These are phyloP conservation scores for Suillus alpinus DNA, from an alignment of 768 basidiomycete genomes.

Conservation along the genomic window DNA sequence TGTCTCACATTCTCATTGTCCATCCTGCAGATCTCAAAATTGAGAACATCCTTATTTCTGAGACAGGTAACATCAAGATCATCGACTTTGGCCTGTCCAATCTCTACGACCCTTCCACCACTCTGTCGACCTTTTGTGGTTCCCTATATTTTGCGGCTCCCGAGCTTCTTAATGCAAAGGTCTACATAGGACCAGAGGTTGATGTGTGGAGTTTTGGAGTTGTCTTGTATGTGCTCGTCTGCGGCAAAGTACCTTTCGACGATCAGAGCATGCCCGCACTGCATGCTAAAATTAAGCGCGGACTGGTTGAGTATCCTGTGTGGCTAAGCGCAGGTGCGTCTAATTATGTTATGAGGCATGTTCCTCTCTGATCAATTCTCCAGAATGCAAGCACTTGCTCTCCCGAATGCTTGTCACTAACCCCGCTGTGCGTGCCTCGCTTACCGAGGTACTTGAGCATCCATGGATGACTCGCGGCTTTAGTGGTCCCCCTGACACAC, in stretches of 20 bases:
- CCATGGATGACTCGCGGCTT: constrained; percentile 94
- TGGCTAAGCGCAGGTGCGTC: constrained; percentile 89
- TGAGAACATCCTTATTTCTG: constrained; percentile 98
- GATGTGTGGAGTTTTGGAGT: constrained; percentile 99
- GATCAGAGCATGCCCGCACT: constrained; percentile 99
- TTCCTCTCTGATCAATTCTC: constrained; percentile 10
- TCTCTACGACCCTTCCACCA: constrained; percentile 77
- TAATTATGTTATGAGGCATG: neutral
- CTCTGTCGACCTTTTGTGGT: constrained; percentile 95
- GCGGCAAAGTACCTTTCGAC: constrained; percentile 98
- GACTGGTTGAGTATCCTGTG: constrained; percentile 93
- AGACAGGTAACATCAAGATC: constrained; percentile 98
- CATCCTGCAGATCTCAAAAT: constrained; percentile 82
- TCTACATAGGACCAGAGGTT: constrained; percentile 96
- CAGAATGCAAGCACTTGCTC: constrained; percentile 93
- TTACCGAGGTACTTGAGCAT: constrained; percentile 82
- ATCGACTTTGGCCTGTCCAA: constrained; percentile 99
- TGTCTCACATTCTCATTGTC: constrained; percentile 4
- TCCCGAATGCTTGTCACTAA: constrained; percentile 96
- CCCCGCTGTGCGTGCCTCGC: constrained; percentile 77
- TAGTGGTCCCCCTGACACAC: constrained; percentile 72
- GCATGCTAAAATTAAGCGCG: constrained; percentile 98
- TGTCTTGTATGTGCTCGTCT: constrained; percentile 95
- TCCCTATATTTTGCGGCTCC: constrained; percentile 98
- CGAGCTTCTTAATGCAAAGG: constrained; percentile 93